phyloP scores from a whole-genome alignment of 2,329 filamentous ascomycete genomes.

The Trichoderma sp. region DNA sequence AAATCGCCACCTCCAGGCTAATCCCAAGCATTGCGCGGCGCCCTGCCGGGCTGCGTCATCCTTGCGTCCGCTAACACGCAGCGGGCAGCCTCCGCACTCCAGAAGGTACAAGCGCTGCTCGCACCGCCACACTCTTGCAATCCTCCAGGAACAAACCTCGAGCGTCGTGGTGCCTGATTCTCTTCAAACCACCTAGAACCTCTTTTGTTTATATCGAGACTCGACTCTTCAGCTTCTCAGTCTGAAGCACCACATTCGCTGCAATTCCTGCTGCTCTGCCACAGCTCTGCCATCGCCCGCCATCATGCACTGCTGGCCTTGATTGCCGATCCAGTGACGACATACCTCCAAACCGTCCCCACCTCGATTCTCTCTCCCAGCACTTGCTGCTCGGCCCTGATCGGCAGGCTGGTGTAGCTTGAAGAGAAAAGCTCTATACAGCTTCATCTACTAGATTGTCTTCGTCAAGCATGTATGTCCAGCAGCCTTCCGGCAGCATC shows the following conservation, averaged over 20 bases:
- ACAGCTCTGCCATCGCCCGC: not conserved
- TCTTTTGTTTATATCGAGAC: not conserved
- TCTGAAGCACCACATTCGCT: not conserved
- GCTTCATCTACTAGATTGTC: not conserved
- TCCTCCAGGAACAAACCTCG: not conserved
- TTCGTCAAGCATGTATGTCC: conserved; percentile 8
- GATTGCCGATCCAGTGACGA: conserved; percentile 23
- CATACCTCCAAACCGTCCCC: not conserved
- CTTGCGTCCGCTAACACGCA: not conserved
- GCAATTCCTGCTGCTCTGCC: not conserved
- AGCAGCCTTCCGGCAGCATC: conserved; percentile 11
- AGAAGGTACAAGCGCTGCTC: conserved; percentile 5
- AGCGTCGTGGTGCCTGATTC: not conserved
- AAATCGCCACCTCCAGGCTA: not conserved
- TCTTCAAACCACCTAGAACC: not conserved
- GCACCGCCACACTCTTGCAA: conserved; percentile 16
- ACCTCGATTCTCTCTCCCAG: not conserved
- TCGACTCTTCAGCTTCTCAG: not conserved
- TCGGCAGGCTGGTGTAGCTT: not conserved
- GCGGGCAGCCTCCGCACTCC: conserved; percentile 2
- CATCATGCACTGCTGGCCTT: conserved; percentile 22
- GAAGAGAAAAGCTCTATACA: not conserved
- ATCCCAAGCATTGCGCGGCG: not conserved
- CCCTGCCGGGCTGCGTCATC: not conserved
- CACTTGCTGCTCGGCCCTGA: not conserved